A percentile compares a stretch with the other conserved stretches of the same genome.
phyloP scores from a whole-genome alignment of 1,139 yeast species.

The Petasospora fabianii region DNA sequence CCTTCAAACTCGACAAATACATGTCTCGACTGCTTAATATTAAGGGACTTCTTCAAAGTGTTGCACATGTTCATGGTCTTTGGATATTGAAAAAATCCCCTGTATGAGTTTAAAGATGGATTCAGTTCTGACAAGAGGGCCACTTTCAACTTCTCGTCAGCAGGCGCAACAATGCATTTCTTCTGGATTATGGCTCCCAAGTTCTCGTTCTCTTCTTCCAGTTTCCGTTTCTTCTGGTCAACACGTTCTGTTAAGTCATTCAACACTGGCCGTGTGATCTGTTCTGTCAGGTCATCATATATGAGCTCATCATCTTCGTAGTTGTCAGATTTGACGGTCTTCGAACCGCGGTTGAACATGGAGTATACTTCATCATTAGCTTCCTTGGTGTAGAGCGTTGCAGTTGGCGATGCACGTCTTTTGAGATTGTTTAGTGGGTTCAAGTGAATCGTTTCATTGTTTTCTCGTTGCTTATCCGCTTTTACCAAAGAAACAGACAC shows the following conservation, averaged over 20 bases:
- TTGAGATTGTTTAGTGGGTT: slow-evolving; percentile 14
- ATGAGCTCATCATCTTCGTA: slow-evolving; percentile 28
- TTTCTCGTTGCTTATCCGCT: background rate
- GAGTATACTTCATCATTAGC: slow-evolving; percentile 73
- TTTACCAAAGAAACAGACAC: background rate
- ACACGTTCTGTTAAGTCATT: slow-evolving; percentile 34
- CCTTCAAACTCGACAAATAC: slow-evolving; percentile 40
- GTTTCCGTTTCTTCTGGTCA: slow-evolving; percentile 11
- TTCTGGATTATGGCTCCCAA: slow-evolving; percentile 4
- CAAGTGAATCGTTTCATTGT: slow-evolving; percentile 23
- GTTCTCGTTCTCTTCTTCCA: slow-evolving; percentile 10
- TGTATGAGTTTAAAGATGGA: slow-evolving; percentile 31
- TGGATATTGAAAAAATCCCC: slow-evolving; percentile 31
- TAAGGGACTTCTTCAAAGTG: slow-evolving; percentile 32
- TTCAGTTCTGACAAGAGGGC: slow-evolving; percentile 25
- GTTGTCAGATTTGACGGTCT: slow-evolving; percentile 16
- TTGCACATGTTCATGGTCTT: slow-evolving; percentile 32
- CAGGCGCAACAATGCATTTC: slow-evolving; percentile 29
- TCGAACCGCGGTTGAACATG: slow-evolving; percentile 58
- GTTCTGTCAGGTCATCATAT: slow-evolving; percentile 37
- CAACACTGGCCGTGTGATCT: slow-evolving; percentile 30
- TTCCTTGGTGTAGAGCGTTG: slow-evolving; percentile 70
- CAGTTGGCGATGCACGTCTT: slow-evolving; percentile 62
- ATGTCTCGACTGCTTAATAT: slow-evolving; percentile 28
- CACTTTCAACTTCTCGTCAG: slow-evolving; percentile 29